phyloP scores from a whole-genome alignment of 1,139 yeast genomes.

The Fermentozyma sake region DNA sequence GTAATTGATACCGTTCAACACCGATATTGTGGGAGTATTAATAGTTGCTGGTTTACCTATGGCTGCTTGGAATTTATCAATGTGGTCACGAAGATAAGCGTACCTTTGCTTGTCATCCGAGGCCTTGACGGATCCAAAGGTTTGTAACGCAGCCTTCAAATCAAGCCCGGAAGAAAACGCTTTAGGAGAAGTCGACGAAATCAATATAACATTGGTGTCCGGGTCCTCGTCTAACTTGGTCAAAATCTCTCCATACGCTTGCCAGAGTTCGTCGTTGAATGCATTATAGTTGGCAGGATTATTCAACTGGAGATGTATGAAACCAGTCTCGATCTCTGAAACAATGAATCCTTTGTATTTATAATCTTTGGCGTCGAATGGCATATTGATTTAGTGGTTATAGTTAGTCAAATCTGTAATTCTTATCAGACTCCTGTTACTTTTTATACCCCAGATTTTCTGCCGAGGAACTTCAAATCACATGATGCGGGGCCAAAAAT shows the following conservation, averaged over 20 bases:
- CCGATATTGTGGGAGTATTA: slow-evolving; percentile 44
- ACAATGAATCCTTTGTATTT: slow-evolving; percentile 37
- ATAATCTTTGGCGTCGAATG: slow-evolving; percentile 19
- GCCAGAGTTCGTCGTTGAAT: slow-evolving; percentile 50
- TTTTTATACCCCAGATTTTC: no score
- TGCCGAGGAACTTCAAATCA: no score
- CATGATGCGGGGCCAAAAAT: no score
- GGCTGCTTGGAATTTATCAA: slow-evolving; percentile 55
- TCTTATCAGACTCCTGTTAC: no score
- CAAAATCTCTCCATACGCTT: slow-evolving; percentile 50
- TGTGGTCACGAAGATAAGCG: slow-evolving; percentile 33
- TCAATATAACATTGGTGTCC: slow-evolving; percentile 46
- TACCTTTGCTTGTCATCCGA: slow-evolving; percentile 12
- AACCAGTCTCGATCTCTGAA: slow-evolving; percentile 40
- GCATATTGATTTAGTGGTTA: not conserved
- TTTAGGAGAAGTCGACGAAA: slow-evolving; percentile 53
- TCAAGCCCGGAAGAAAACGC: slow-evolving; percentile 70
- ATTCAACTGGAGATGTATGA: slow-evolving; percentile 59
- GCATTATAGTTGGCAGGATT: slow-evolving; percentile 63
- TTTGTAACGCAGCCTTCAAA: slow-evolving; percentile 34
- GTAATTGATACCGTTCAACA: slow-evolving; percentile 43
- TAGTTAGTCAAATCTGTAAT: no score
- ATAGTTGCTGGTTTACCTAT: slow-evolving; percentile 46
- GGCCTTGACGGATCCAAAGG: slow-evolving; percentile 7
- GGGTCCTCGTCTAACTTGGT: slow-evolving; percentile 41